Conservation (phyloP, 192 early-diverging fungal genomes). For the Backusella psychrophila region DNA sequence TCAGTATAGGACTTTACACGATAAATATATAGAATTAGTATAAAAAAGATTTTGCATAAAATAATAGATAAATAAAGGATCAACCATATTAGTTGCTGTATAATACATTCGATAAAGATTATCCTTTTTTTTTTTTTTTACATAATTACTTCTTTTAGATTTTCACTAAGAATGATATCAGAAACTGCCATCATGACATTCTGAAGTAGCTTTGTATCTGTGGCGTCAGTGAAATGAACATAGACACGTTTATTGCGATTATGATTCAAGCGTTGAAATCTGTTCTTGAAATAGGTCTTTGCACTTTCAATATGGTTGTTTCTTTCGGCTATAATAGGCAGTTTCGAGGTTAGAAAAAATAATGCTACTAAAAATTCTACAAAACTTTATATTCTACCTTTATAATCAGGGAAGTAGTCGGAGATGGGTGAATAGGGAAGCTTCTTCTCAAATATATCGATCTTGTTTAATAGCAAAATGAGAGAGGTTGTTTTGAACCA, state of each 20-base stretch:
- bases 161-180: conserved; percentile 44
- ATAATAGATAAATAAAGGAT: background rate
- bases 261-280: conserved; percentile 45
- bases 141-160: conserved; percentile 25
- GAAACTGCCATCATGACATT: conserved; percentile 51
- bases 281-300: conserved; percentile 38
- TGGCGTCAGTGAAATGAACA: conserved; percentile 53
- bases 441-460: conserved; percentile 57
- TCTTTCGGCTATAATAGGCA: conserved; percentile 20
- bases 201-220: conserved; percentile 46
- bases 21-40: background rate
- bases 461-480: conserved; percentile 61
- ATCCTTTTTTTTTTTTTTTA: background rate
- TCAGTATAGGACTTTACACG: background rate
- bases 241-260: conserved; percentile 48
- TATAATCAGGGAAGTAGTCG: conserved; percentile 53
- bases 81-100: background rate
- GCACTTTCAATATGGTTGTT: conserved; percentile 30
- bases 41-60: background rate
- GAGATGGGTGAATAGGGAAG: conserved; percentile 43
- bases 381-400: conserved; percentile 31
- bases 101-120: background rate
- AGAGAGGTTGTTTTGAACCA: conserved; percentile 61
- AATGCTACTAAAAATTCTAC: background rate
- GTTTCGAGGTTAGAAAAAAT: conserved; percentile 10